Conservation (phyloP, 768 basidiomycete genomes). For the Panellus pusillus region DNA sequence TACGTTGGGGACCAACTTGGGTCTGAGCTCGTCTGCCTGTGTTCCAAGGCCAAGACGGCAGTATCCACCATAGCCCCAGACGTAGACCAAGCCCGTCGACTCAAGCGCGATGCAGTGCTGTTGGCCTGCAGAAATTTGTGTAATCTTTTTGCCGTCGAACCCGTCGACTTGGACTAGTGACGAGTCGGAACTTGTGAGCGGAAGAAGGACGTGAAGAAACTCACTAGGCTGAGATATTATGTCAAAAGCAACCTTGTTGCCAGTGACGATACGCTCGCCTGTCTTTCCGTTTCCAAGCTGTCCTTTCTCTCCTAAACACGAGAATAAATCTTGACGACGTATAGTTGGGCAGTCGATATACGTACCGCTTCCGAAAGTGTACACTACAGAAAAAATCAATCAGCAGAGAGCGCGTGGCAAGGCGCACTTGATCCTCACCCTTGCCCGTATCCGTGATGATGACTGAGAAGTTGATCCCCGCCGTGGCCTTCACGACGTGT, state of each 20-base stretch:
- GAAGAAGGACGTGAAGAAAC: conserved; percentile 15
- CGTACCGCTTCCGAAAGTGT: conserved; percentile 78
- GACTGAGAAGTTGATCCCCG: conserved; percentile 82
- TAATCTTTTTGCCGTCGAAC: conserved; percentile 74
- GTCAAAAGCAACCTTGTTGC: conserved; percentile 83
- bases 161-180: conserved; percentile 69
- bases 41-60: conserved; percentile 88
- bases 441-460: conserved; percentile 82
- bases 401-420: conserved; percentile 1
- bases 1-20: conserved; percentile 82
- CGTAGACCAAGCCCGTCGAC: conserved; percentile 75
- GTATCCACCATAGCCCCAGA: conserved; percentile 91
- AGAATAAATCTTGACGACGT: no score
- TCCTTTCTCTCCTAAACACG: conserved; percentile 60
- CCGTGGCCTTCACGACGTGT: conserved; percentile 69
- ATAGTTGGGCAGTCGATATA: no score
- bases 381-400: conserved; percentile 49
- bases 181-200: neutral
- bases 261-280: conserved; percentile 86
- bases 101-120: conserved; percentile 88
- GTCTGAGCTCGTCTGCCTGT: conserved; percentile 77
- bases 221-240: conserved; percentile 69
- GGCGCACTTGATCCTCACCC: conserved; percentile 41
- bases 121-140: conserved; percentile 80
- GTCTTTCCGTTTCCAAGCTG: conserved; percentile 92